A percentile compares a stretch with the other conserved stretches of the same genome.
phyloP scores from a whole-genome alignment of 768 basidiomycete species.

The Boletus tomentosulus region DNA sequence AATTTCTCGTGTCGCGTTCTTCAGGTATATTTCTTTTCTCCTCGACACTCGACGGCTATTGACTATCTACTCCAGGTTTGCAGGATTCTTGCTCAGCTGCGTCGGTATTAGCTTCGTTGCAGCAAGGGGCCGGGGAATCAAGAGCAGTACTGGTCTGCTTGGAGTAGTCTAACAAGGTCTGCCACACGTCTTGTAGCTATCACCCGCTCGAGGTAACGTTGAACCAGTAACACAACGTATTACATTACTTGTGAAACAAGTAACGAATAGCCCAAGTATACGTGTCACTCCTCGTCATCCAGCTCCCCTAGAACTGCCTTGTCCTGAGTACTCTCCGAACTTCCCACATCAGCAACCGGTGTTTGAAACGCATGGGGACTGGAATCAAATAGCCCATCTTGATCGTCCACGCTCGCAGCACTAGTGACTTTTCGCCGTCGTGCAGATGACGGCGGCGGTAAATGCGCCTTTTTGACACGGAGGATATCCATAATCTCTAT shows the following conservation, averaged over 20 bases:
- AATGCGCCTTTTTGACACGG: slow-evolving; percentile 64
- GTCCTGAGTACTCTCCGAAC: slow-evolving; percentile 13
- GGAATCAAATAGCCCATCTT: slow-evolving; percentile 27
- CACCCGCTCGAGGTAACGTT: not conserved
- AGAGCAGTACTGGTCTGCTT: slow-evolving; percentile 59
- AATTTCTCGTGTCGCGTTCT: slow-evolving; percentile 82
- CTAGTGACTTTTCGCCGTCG: slow-evolving; percentile 51
- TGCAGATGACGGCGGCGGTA: slow-evolving; percentile 38
- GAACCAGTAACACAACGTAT: not conserved
- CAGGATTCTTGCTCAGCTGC: slow-evolving; percentile 80
- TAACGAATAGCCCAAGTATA: not conserved
- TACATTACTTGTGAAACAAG: not conserved
- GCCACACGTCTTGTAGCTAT: not conserved
- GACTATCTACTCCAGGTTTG: slow-evolving; percentile 47
- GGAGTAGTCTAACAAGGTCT: slow-evolving; percentile 48
- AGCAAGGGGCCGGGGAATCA: slow-evolving; percentile 65
- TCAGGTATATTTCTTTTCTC: slow-evolving; percentile 48
- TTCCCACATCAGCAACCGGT: slow-evolving; percentile 10
- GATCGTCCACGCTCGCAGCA: slow-evolving; percentile 45
- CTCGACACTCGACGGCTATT: not conserved
- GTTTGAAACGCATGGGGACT: slow-evolving; percentile 28
- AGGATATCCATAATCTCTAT: slow-evolving; percentile 81
- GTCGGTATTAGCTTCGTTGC: slow-evolving; percentile 74
- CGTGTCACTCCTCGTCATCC: slow-evolving; percentile 15
- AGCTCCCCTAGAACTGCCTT: slow-evolving; percentile 13